Percentiles rank a stretch among this genome's conserved stretches.
Conservation (phyloP, 495 filamentous ascomycete genomes). For the Tuber melanosporum region DNA sequence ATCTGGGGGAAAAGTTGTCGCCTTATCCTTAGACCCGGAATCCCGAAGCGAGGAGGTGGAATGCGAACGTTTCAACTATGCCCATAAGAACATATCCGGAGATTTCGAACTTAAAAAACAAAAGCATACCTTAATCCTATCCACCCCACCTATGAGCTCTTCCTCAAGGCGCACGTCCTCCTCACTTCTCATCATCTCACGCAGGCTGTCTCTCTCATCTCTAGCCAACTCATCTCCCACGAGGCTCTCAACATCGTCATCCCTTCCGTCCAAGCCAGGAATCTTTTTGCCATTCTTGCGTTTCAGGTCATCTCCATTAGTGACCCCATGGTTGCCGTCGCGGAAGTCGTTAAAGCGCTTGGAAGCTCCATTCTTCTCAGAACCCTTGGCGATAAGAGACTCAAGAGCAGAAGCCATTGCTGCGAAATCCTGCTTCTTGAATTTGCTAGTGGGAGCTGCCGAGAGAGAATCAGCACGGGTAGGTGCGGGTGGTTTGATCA, state of each 20-base stretch:
- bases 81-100: slow-evolving; percentile 29
- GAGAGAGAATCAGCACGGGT: slow-evolving; percentile 4
- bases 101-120: not conserved
- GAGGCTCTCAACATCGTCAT: slow-evolving; percentile 52
- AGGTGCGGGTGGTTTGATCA: slow-evolving; percentile 36
- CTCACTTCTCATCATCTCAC: slow-evolving; percentile 50
- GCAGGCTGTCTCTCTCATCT: slow-evolving; percentile 30
- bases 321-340: slow-evolving; percentile 54
- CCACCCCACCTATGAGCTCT: slow-evolving; percentile 82
- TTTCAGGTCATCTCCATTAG: slow-evolving; percentile 42
- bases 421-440: slow-evolving; percentile 78
- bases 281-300: slow-evolving; percentile 30
- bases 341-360: slow-evolving; percentile 88
- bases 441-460: slow-evolving; percentile 51
- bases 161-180: slow-evolving; percentile 80
- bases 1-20: slow-evolving; percentile 24
- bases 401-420: slow-evolving; percentile 29
- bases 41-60: slow-evolving; percentile 52
- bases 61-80: slow-evolving; percentile 88
- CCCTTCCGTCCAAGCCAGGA: slow-evolving; percentile 55
- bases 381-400: slow-evolving; percentile 63
- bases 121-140: slow-evolving; percentile 77
- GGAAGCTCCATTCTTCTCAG: slow-evolving; percentile 71
- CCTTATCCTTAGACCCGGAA: slow-evolving; percentile 26
- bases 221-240: slow-evolving; percentile 35